Percentiles rank a stretch among this genome's conserved stretches.
Evolutionary conservation across 2,329 filamentous ascomycete genomes (phyloP).

Genomic region (Cadophora malorum): DNA sequence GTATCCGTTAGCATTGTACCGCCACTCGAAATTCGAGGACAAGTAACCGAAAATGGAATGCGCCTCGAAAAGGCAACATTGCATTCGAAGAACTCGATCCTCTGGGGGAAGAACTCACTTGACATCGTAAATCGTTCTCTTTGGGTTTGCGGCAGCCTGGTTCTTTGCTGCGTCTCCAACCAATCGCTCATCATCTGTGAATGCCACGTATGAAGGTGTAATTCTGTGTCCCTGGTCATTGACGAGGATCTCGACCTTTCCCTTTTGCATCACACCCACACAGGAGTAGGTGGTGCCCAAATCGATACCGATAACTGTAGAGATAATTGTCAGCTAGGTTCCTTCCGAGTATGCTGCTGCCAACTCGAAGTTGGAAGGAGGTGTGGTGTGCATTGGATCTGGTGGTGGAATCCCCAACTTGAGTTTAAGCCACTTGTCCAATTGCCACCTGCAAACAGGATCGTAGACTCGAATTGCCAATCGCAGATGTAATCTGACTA

Average conservation of each 20-base stretch:
- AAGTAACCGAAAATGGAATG: slow-evolving; percentile 11
- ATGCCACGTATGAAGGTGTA: slow-evolving; percentile 93
- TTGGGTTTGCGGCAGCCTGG: slow-evolving; percentile 83
- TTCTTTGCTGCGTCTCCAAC: slow-evolving; percentile 98
- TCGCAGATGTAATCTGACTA: not conserved
- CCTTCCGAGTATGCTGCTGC: not conserved
- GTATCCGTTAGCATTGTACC: slow-evolving; percentile 44
- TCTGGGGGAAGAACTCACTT: slow-evolving; percentile 66
- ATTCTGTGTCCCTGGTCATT: slow-evolving; percentile 98
- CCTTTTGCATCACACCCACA: slow-evolving; percentile 95
- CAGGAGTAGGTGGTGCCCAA: slow-evolving; percentile 89
- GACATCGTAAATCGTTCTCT: slow-evolving; percentile 78
- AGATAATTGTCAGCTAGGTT: slow-evolving; percentile 31
- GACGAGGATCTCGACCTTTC: slow-evolving; percentile 93
- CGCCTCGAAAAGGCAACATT: slow-evolving; percentile 22
- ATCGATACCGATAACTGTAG: slow-evolving; percentile 88
- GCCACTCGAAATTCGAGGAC: not conserved
- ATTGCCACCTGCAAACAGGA: not conserved
- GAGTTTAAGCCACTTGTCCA: not conserved
- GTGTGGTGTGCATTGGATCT: not conserved
- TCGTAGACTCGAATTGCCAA: not conserved
- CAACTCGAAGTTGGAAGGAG: not conserved
- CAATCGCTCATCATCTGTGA: slow-evolving; percentile 95
- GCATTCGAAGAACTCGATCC: not conserved
- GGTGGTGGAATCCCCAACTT: not conserved